Evolutionary conservation across 2,329 filamentous ascomycete species (phyloP).

Genomic region (Drechslerella dactyloides): DNA sequence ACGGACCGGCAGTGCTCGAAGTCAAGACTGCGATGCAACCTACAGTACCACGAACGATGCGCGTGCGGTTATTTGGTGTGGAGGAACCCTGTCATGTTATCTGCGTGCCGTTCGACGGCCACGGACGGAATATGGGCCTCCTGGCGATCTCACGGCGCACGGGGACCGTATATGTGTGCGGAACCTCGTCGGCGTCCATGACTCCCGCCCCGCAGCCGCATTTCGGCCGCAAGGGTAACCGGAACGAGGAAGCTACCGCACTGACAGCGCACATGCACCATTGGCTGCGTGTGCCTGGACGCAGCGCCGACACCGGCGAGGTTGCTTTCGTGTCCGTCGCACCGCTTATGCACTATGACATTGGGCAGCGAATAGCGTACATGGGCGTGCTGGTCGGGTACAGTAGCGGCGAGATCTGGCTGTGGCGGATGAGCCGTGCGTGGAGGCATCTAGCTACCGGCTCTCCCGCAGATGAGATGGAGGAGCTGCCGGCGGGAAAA

Average conservation of each 20-base stretch:
- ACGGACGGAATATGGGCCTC: conserved; percentile 22
- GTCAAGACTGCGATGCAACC: conserved; percentile 28
- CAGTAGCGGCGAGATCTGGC: conserved; percentile 53
- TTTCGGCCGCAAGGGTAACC: neutral
- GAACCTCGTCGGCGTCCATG: conserved; percentile 9
- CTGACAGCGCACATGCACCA: conserved; percentile 43
- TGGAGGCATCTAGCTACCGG: conserved; percentile 26
- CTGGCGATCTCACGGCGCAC: conserved; percentile 28
- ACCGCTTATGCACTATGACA: conserved; percentile 52
- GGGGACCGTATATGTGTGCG: conserved; percentile 33
- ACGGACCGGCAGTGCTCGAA: conserved; percentile 24
- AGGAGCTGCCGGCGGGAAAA: conserved; percentile 6
- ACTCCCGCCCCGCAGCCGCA: neutral
- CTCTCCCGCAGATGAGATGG: conserved; percentile 1
- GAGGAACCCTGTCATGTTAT: conserved; percentile 38
- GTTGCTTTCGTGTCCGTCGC: conserved; percentile 51
- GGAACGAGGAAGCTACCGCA: neutral
- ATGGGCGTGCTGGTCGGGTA: conserved; percentile 53
- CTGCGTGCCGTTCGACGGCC: conserved; percentile 22
- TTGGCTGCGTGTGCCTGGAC: conserved; percentile 37
- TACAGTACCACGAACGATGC: conserved; percentile 21
- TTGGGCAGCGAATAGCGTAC: conserved; percentile 50
- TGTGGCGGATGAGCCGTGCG: conserved; percentile 53
- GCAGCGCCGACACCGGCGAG: conserved; percentile 27
- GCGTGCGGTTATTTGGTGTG: conserved; percentile 14